These are phyloP conservation scores for Pyrus pyrifolia DNA, from an alignment of 306 rosid species.

Conservation along the genomic window DNA sequence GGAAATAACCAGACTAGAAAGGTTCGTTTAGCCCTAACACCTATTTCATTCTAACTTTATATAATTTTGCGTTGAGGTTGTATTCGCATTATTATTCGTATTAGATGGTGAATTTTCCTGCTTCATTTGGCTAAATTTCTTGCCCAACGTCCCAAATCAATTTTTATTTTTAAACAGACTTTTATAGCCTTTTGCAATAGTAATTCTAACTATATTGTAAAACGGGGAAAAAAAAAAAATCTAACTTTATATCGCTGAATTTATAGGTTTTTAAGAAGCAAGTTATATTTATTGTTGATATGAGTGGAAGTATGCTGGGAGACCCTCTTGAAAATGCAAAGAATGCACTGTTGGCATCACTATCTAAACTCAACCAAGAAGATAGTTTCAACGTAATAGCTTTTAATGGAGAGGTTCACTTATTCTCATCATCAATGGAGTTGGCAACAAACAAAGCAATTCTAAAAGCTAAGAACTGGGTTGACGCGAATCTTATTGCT, in stretches of 20 bases:
- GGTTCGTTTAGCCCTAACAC: conserved; percentile 38
- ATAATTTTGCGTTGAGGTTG: not conserved
- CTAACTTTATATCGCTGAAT: conserved; percentile 14
- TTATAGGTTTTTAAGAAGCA: conserved; percentile 66
- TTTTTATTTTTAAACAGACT: not conserved
- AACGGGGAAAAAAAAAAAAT: not conserved
- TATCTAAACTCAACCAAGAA: conserved; percentile 46
- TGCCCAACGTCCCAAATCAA: not conserved
- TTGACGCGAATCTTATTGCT: conserved; percentile 38
- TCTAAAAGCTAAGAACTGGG: conserved; percentile 60
- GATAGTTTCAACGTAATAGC: conserved; percentile 81
- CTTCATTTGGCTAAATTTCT: not conserved
- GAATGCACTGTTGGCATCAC: conserved; percentile 62
- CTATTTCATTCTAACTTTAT: not conserved
- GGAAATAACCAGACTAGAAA: conserved; percentile 42
- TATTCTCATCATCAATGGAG: conserved; percentile 68
- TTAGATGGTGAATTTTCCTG: not conserved
- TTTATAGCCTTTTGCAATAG: not conserved
- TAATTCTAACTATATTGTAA: not conserved
- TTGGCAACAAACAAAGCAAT: conserved; percentile 51
- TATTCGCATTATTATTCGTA: not conserved
- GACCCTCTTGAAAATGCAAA: conserved; percentile 62
- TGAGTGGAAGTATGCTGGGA: conserved; percentile 87
- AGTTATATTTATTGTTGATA: conserved; percentile 73
- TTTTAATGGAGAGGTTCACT: conserved; percentile 46